Evolutionary conservation across 2,329 filamentous ascomycete genomes (phyloP), one percentile per base, ranked within the genome.

Genomic region (Alternaria postmessia): DNA sequence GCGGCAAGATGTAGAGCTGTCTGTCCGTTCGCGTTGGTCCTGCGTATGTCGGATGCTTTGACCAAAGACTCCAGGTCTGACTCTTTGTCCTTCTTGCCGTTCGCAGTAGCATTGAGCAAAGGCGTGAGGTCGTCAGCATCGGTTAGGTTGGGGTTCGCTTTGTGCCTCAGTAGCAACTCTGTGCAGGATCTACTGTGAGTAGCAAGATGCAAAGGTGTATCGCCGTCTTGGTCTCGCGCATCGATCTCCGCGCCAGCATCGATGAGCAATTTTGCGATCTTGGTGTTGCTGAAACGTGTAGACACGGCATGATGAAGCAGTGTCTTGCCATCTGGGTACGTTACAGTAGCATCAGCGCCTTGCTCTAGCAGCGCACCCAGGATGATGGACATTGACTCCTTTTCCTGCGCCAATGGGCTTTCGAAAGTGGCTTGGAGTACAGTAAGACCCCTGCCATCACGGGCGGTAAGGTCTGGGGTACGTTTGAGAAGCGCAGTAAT

Each of bases 1-100:
- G 73, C 71, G 32, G 74, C 75, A 6, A 76, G 51, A 57, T 77
- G 75, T 6, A 77, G 51, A 16, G 72, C 66, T 8, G 66, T 70
- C 24, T 67, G 69, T 14, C 61, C 52, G 14, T 66, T 26, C 4
- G 54, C 12, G n/a, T 69, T 68, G 2, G 59, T 51, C 39, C 48
- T 62, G 16, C 68, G 64, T 7, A 69, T 57, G 51, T 72, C 59
- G 18, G 72, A 75, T 26, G 53, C 62, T 48, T 61, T 74, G 47
- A 75, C 53, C 12, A 76, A 41, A 2, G 59, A 30, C 11, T 74
- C 68, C 8, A 75, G 59, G 38, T 74, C 67, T 4, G 70, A 66
- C 26, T 75, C 71, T 1, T 57, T 51, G 3, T 64, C 65, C 22
- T 63, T 69, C 14, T 61, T 61, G 3, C 54, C 32, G 3, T 53